Conservation (phyloP, 441 rosid species). For the Erodium moschatum region DNA sequence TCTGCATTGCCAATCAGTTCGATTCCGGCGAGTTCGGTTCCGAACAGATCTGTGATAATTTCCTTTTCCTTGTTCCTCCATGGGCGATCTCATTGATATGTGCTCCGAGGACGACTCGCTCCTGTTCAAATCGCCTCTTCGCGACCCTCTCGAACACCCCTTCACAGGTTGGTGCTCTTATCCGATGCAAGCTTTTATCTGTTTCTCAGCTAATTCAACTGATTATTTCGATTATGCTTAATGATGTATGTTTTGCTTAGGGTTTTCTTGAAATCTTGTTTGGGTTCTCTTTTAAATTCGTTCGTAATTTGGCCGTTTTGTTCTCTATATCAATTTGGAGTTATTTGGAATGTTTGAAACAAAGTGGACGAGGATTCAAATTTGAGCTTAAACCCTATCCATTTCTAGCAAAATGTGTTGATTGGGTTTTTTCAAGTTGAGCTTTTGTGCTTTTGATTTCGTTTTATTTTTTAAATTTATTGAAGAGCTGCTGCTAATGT, state of each 20-base stretch:
- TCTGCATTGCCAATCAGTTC: neutral
- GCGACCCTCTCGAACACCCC: slow-evolving; percentile 20
- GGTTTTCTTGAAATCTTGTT: slow-evolving; percentile 1
- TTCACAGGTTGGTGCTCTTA: slow-evolving; percentile 30
- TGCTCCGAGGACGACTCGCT: slow-evolving; percentile 72
- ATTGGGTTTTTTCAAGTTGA: neutral
- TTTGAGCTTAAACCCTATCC: neutral
- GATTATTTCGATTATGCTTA: slow-evolving; percentile 1
- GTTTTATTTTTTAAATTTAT: no score
- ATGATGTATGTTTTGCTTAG: neutral
- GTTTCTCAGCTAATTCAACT: neutral
- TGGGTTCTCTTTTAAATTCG: neutral
- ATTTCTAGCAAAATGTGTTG: neutral
- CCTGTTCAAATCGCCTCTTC: slow-evolving; percentile 42
- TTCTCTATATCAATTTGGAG: neutral
- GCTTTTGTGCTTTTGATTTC: neutral
- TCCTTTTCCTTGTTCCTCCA: slow-evolving; percentile 16
- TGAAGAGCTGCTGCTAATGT: neutral
- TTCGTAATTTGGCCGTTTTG: neutral
- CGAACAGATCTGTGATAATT: slow-evolving; percentile 9
- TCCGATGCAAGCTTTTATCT: neutral
- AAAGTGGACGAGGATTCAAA: neutral
- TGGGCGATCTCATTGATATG: slow-evolving; percentile 71
- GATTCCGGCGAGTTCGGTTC: neutral
- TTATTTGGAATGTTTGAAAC: neutral